Conservation (phyloP, 1,139 yeast species). For the Sporopachydermia cereana region DNA sequence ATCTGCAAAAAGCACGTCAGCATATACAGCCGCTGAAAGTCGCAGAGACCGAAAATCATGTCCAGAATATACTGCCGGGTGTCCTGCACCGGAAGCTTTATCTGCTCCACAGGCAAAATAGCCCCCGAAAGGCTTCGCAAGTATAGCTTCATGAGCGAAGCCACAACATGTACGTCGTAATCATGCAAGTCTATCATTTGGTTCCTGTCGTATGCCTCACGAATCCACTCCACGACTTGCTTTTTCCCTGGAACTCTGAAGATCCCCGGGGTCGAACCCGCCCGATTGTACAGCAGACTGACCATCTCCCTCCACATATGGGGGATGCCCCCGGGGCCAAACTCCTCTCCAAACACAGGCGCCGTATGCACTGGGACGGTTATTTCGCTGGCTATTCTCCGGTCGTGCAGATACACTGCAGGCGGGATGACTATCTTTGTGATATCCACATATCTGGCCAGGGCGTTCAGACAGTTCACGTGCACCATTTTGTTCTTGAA, state of each 20-base stretch:
- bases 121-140: slow-evolving; percentile 25
- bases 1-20: slow-evolving; percentile 3
- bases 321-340: slow-evolving; percentile 16
- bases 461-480: slow-evolving; percentile 46
- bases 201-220: slow-evolving; percentile 27
- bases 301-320: slow-evolving; percentile 21
- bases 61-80: slow-evolving; percentile 17
- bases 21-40: slow-evolving; percentile 5
- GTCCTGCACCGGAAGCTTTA: slow-evolving; percentile 21
- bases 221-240: slow-evolving; percentile 19
- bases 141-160: slow-evolving; percentile 25
- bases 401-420: slow-evolving; percentile 52
- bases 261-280: slow-evolving; percentile 17
- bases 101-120: slow-evolving; percentile 18
- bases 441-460: slow-evolving; percentile 59
- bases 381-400: slow-evolving; percentile 19
- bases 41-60: slow-evolving; percentile 12
- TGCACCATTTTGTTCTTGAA: slow-evolving; percentile 32
- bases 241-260: slow-evolving; percentile 18
- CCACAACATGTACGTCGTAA: slow-evolving; percentile 23
- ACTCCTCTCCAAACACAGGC: slow-evolving; percentile 22
- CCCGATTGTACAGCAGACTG: slow-evolving; percentile 12
- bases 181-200: slow-evolving; percentile 26
- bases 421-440: slow-evolving; percentile 68
- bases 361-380: slow-evolving; percentile 24